Percentiles rank a stretch among this genome's conserved stretches.
phyloP scores from a whole-genome alignment of 495 filamentous ascomycete genomes.

The Astrothelium subdiscretum region DNA sequence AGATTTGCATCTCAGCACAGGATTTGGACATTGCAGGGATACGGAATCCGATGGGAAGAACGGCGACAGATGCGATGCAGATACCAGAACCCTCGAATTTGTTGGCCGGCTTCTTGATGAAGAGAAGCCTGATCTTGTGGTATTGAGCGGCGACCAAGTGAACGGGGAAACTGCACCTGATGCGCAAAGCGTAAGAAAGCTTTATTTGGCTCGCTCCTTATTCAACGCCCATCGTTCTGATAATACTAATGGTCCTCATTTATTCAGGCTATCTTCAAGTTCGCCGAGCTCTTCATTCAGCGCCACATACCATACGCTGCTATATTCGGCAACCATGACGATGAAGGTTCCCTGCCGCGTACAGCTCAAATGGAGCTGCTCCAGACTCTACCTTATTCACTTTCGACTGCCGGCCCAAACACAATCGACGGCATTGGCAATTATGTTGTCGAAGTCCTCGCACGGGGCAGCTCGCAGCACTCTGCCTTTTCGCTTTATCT shows the following conservation, averaged over 20 bases:
- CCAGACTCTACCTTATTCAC: slow-evolving; percentile 76
- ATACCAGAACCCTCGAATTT: slow-evolving; percentile 85
- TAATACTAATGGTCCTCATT: too few species aligned
- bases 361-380: slow-evolving; percentile 71
- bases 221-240: background rate
- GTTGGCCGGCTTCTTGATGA: slow-evolving; percentile 69
- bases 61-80: slow-evolving; percentile 76
- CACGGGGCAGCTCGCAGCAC: slow-evolving; percentile 63
- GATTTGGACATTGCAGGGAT: slow-evolving; percentile 74
- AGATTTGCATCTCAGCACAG: slow-evolving; percentile 85
- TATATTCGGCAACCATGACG: slow-evolving; percentile 97
- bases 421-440: slow-evolving; percentile 86
- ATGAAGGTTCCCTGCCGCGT: slow-evolving; percentile 74
- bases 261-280: slow-evolving; percentile 74
- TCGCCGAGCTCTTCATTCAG: slow-evolving; percentile 72
- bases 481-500: slow-evolving; percentile 88
- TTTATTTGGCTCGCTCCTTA: background rate
- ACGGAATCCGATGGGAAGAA: slow-evolving; percentile 53
- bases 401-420: slow-evolving; percentile 68
- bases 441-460: slow-evolving; percentile 85
- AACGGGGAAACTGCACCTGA: slow-evolving; percentile 89
- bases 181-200: slow-evolving; percentile 58
- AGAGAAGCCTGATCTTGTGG: slow-evolving; percentile 83
- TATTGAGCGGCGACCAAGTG: slow-evolving; percentile 86
- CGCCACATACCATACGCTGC: slow-evolving; percentile 84